phyloP scores from a whole-genome alignment of 768 basidiomycete genomes.

The Pholiota conissans region DNA sequence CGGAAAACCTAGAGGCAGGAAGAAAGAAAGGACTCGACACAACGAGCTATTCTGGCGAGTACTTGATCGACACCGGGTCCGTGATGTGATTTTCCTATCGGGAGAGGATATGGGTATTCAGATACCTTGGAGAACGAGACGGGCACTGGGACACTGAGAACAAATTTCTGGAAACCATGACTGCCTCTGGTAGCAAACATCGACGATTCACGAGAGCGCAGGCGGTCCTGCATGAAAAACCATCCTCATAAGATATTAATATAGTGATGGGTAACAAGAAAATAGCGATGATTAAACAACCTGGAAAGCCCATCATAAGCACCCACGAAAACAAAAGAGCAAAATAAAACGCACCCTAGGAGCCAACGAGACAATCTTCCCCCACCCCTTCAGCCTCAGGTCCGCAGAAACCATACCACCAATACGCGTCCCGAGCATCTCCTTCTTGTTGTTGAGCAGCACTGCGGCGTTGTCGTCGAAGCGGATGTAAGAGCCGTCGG shows the following conservation, averaged over 20 bases:
- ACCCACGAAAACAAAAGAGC: not conserved
- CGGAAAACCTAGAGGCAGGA: too few species aligned
- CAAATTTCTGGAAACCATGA: too few species aligned
- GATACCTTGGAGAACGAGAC: too few species aligned
- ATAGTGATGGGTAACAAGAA: not conserved
- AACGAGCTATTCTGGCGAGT: too few species aligned
- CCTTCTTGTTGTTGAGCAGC: conserved; percentile 90
- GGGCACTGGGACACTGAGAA: too few species aligned
- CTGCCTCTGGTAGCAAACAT: too few species aligned
- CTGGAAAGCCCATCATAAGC: conserved; percentile 9
- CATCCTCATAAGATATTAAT: not conserved
- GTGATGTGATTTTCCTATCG: too few species aligned
- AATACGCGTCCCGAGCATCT: conserved; percentile 94
- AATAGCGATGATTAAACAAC: conserved; percentile 18
- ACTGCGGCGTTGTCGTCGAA: conserved; percentile 99
- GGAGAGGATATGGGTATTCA: too few species aligned
- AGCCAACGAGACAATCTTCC: conserved; percentile 89
- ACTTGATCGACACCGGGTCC: too few species aligned
- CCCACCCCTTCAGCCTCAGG: conserved; percentile 89
- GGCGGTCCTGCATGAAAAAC: too few species aligned
- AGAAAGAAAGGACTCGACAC: too few species aligned
- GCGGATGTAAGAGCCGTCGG: conserved; percentile 83
- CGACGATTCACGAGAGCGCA: too few species aligned
- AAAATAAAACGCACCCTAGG: conserved; percentile 67
- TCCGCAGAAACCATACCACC: conserved; percentile 93